These are phyloP conservation scores for Herpotrichia juniperi DNA, from an alignment of 2,329 filamentous ascomycete species.

Conservation along the genomic window DNA sequence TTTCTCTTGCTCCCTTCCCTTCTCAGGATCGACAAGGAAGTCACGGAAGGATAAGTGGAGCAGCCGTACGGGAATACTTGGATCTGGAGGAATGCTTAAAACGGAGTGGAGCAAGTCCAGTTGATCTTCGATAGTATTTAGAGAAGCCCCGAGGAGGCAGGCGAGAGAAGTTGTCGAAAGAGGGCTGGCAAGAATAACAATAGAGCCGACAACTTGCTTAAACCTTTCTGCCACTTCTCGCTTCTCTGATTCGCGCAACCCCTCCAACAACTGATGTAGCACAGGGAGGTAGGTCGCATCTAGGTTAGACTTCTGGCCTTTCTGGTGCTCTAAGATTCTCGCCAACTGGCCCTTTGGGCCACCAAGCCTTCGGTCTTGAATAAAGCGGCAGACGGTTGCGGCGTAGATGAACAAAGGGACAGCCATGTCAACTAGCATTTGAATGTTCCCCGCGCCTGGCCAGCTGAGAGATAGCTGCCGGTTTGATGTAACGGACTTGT, in stretches of 20 bases:
- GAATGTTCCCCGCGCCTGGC: conserved; percentile 23
- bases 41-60: conserved; percentile 23
- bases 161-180: conserved; percentile 1
- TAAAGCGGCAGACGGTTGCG: conserved; percentile 29
- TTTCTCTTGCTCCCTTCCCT: conserved; percentile 21
- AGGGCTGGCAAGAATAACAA: conserved; percentile 13
- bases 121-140: conserved; percentile 15
- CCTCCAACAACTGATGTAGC: not conserved
- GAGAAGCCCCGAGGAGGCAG: not conserved
- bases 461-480: conserved; percentile 10
- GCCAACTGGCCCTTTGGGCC: conserved; percentile 2
- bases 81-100: conserved; percentile 22
- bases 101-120: conserved; percentile 28
- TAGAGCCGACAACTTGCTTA: not conserved
- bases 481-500: not conserved
- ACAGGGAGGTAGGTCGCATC: conserved; percentile 7
- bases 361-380: too few relatives aligned
- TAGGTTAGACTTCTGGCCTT: not conserved
- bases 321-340: conserved; percentile 13
- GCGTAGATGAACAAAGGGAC: conserved; percentile 45
- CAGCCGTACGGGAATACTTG: conserved; percentile 36
- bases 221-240: not conserved
- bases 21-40: conserved; percentile 15
- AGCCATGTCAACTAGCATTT: conserved; percentile 29
- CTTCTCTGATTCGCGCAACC: conserved; percentile 1